Evolutionary conservation across 2,329 filamentous ascomycete genomes (phyloP).

Genomic region (Trichoderma sp.): DNA sequence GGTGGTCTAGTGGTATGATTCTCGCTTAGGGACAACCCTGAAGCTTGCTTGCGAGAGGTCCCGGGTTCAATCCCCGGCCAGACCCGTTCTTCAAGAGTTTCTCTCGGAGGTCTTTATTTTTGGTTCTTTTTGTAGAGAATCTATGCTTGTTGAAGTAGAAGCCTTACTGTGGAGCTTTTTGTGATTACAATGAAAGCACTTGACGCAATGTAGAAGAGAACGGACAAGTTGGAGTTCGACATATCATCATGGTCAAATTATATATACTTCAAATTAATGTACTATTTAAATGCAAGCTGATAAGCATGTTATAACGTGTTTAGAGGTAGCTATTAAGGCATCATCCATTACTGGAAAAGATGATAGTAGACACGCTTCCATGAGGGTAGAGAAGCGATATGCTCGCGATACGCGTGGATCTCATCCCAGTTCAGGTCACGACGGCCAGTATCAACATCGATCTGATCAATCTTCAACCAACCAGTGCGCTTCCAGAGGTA

Average conservation of each 20-base stretch:
- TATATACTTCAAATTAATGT: slow-evolving; percentile 12
- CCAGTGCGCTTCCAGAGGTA: slow-evolving; percentile 67
- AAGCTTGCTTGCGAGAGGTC: slow-evolving; percentile 46
- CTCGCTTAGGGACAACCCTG: slow-evolving; percentile 29
- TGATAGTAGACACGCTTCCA: slow-evolving; percentile 48
- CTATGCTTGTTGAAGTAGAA: background rate
- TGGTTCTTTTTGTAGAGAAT: background rate
- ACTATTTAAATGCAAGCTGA: background rate
- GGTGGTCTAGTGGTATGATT: slow-evolving; percentile 30
- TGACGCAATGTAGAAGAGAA: background rate
- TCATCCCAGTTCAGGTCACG: slow-evolving; percentile 66
- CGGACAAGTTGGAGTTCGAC: background rate
- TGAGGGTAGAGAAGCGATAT: slow-evolving; percentile 52
- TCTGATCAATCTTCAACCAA: slow-evolving; percentile 62
- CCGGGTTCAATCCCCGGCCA: slow-evolving; percentile 54
- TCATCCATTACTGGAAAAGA: slow-evolving; percentile 36
- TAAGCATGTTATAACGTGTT: background rate
- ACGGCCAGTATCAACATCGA: slow-evolving; percentile 69
- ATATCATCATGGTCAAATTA: background rate
- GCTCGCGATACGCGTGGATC: slow-evolving; percentile 58
- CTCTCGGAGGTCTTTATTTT: background rate
- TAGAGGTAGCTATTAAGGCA: background rate
- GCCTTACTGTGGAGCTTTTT: background rate
- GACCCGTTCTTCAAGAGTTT: slow-evolving; percentile 37
- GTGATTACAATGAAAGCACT: background rate